Conservation (phyloP, 2,329 filamentous ascomycete species). For the Neonectria sp. region DNA sequence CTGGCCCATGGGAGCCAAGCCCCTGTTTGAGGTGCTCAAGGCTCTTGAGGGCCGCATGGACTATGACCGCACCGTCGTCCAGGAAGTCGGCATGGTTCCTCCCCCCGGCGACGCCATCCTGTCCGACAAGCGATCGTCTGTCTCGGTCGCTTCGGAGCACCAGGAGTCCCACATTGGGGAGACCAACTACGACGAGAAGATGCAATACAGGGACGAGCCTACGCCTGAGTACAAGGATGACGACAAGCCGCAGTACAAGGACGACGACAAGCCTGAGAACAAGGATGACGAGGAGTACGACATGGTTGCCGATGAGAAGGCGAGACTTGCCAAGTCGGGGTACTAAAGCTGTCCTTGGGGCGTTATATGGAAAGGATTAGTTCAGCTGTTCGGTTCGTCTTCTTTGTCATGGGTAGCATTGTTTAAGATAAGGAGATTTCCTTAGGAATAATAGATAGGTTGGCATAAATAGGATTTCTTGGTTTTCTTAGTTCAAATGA, state of each 20-base stretch:
- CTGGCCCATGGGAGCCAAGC: constrained; percentile 57
- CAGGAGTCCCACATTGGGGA: constrained; percentile 3
- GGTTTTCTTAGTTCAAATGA: not conserved
- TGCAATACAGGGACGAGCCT: constrained; percentile 32
- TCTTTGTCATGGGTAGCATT: constrained; percentile 11
- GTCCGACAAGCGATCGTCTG: constrained; percentile 49
- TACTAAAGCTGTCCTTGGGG: constrained; percentile 27
- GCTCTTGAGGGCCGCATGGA: constrained; percentile 54
- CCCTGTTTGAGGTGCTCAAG: constrained; percentile 57
- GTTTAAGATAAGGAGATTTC: not conserved
- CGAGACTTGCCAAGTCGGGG: constrained; percentile 44
- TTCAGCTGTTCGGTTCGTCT: not conserved
- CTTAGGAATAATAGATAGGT: not conserved
- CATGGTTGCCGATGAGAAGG: constrained; percentile 45
- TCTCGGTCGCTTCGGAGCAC: constrained; percentile 1
- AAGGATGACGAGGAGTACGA: constrained; percentile 36
- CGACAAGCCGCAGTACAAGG: constrained; percentile 37
- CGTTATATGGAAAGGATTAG: not conserved
- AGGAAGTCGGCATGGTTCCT: constrained; percentile 45
- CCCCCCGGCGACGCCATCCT: constrained; percentile 37
- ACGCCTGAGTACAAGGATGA: constrained; percentile 33
- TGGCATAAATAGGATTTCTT: not conserved
- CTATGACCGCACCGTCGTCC: constrained; percentile 46
- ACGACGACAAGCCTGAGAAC: constrained; percentile 18
- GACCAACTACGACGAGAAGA: constrained; percentile 23